Base-by-base conservation (phyloP, 78 protist genomes). In the Polysphondylium violaceum region DNA sequence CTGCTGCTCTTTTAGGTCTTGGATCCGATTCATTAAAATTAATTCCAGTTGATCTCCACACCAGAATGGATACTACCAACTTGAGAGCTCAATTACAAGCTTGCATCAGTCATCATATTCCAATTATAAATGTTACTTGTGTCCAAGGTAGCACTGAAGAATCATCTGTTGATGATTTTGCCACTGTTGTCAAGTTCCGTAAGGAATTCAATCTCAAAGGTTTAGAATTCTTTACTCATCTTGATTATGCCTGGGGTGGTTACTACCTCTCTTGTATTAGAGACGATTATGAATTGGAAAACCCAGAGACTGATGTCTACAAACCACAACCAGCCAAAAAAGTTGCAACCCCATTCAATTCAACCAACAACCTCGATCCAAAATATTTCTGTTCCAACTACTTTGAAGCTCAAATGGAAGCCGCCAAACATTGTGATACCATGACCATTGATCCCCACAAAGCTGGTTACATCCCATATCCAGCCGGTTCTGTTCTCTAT, bases 141-240 rank as follows among this genome's bases (percentile, higher is more conserved):
- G 74, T 76, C 14, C 23, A 41, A 29, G 87, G 74, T 47, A 76
- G 75, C 7, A 76, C 87, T 47, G 87, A 76, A 63, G 87, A 76
- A 12, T n/a, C 87, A n/a, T 73, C 75, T 23, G 87, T 76, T 8
- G 87, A 76, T 76, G 27, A 40, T 23, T n/a, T 76, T 7, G 74
- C 17, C 4, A 53, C 31, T 6, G n/a, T 76, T 33, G 21, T 76
- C n/a, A 14, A 31, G 1, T 6, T 76, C 0, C 44, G 87, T 44
- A 36, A 31, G 19, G 74, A 76, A 35, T 35, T 76, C n/a, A 63
- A 53, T 29, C 9, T 7, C 19, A 31, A 47, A 21, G 87, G 87
- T 11, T 35, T 76, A 33, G 2, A 51, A 1, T 76, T 44, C 43
- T 38, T 38, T 76, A 12, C 63, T 14, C 73, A 60, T 21, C 75